Percentiles rank a stretch among this genome's conserved stretches.
Evolutionary conservation across 495 filamentous ascomycete species (phyloP).

Genomic region (Aspergillus mulundensis): DNA sequence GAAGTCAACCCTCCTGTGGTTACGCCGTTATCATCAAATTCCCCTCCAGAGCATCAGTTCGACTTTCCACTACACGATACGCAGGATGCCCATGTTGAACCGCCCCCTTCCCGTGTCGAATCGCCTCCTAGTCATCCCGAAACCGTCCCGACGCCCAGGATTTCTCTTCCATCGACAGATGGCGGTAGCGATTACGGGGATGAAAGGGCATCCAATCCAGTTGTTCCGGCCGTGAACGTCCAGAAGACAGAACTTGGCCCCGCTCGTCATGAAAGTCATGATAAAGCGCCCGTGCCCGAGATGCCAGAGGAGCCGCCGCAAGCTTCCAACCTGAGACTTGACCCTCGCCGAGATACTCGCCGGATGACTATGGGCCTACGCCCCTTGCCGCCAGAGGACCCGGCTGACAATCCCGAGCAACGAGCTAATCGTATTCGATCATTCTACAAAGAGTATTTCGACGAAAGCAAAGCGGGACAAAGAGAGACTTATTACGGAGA

Average conservation of each 20-base stretch:
- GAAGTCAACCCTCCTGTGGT: conserved; percentile 7
- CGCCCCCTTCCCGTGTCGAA: conserved; percentile 8
- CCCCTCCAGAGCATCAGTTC: conserved; percentile 19
- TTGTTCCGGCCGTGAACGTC: conserved; percentile 31
- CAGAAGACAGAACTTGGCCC: conserved; percentile 25
- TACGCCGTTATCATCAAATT: background rate
- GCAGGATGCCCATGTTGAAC: too few species aligned
- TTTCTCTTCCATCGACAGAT: conserved; percentile 45
- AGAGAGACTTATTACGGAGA: conserved; percentile 62
- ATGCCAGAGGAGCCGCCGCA: conserved; percentile 23
- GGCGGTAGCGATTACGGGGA: conserved; percentile 62
- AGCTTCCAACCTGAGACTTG: conserved; percentile 22
- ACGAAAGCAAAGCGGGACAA: conserved; percentile 65
- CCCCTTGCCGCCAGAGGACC: conserved; percentile 86
- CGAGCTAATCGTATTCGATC: conserved; percentile 94
- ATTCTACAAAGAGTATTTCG: conserved; percentile 99
- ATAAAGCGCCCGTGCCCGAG: conserved; percentile 10
- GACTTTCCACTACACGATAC: conserved; percentile 29
- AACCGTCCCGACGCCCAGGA: conserved; percentile 31
- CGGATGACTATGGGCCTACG: conserved; percentile 85
- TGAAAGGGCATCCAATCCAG: conserved; percentile 48
- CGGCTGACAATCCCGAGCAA: conserved; percentile 83
- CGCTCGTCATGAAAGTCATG: conserved; percentile 7
- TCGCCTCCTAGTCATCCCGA: conserved; percentile 15
- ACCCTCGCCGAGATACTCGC: conserved; percentile 55